Evolutionary conservation across 129 eudicot genomes (phyloP), one percentile per base, ranked within the genome.

Genomic region (Flaveria ramosissima): DNA sequence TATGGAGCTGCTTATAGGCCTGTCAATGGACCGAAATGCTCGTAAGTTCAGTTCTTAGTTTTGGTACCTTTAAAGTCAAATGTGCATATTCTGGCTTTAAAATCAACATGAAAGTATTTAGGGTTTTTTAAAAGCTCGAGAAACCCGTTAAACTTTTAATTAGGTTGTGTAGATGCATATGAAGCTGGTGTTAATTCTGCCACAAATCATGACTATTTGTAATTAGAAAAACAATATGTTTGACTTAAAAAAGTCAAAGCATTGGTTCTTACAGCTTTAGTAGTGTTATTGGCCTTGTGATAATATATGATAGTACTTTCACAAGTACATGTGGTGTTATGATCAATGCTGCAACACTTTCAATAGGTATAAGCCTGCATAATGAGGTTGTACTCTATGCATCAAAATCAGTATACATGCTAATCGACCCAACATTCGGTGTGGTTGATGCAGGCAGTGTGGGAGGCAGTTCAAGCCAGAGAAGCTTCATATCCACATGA

Each of bases 381-480:
- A 12, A 65, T 10, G 1, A 42, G 53, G 75, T 19, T 80, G 75
- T 24, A 55, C 42, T 24, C 16, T 65, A 23, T 50, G 74, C 42
- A 14, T 56, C 41, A 56, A 26, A 43, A 15, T 57, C 4, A 67
- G 36, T 80, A 57, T 16, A 27, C 55, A 13, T 1, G 41, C 57
- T 73, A 63, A 75, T 64, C 11, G 24, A 30, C 15, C 11, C 14
- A 45, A 53, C 24, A 27, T 70, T 80, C 61, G 30, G 21, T 56
- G 6, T 55, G 61, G 47, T 73, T 36, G 36, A 67, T 71, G 83
- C 92, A 91, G 97, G 81, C 97, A 88, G 80, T 91, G 97, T 43
- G 94, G 94, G 76, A 86, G 87, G 83, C 81, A 76, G 27, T 91
- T 91, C 79, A 85, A 85, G 60, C 94, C 97, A 21, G 90, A 91